A percentile compares a stretch with the other conserved stretches of the same genome.
Evolutionary conservation across 148 eudicot species (phyloP).

Genomic region (Fagopyrum homotropicum): DNA sequence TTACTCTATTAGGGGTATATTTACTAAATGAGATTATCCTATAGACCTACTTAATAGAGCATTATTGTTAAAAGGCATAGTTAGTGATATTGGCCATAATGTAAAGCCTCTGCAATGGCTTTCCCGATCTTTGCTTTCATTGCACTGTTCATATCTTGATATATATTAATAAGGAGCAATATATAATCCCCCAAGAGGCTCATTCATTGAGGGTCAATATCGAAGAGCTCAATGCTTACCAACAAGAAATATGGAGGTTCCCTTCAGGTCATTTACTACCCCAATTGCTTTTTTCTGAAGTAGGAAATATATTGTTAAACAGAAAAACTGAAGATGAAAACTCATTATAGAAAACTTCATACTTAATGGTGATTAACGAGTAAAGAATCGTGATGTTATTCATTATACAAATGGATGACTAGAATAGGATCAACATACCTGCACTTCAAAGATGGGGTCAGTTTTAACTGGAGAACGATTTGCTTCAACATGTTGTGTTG

Average conservation of each 20-base stretch:
- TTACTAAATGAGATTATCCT: no score
- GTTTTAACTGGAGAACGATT: no score
- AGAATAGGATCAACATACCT: no score
- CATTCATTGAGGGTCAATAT: neutral
- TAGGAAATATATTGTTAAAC: conserved; percentile 31
- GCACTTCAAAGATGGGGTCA: no score
- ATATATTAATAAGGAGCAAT: conserved; percentile 12
- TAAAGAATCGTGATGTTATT: no score
- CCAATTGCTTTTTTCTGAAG: conserved; percentile 75
- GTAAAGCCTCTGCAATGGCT: conserved; percentile 59
- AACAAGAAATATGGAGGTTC: conserved; percentile 76
- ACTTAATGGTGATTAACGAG: no score
- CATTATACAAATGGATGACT: no score
- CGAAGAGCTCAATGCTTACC: conserved; percentile 41
- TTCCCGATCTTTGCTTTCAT: conserved; percentile 56
- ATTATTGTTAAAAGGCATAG: no score
- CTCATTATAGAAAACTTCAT: neutral
- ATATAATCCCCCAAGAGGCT: neutral
- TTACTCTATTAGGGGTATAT: no score
- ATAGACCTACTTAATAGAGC: no score
- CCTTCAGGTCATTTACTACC: conserved; percentile 55
- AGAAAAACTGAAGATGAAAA: conserved; percentile 12
- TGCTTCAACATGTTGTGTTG: no score
- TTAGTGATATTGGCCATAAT: no score
- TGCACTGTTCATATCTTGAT: conserved; percentile 53